Conservation (phyloP, 164 flowering plant species). For the Malania oleifera region DNA sequence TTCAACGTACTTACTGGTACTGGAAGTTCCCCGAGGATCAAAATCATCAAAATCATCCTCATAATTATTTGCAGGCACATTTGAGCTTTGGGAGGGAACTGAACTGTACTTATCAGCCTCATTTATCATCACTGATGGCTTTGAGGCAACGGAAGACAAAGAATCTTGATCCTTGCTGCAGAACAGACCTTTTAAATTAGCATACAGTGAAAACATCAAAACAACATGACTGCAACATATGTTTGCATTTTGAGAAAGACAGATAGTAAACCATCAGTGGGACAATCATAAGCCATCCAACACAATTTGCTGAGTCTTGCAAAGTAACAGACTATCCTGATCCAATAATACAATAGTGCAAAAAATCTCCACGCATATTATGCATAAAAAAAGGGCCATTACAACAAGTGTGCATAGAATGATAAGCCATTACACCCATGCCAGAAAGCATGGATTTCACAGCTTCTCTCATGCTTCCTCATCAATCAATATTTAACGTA, state of each 20-base stretch:
- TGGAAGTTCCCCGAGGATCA: constrained; percentile 88
- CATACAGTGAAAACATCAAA: background rate
- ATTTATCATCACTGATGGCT: constrained; percentile 25
- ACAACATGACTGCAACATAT: background rate
- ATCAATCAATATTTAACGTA: background rate
- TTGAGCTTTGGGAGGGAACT: constrained; percentile 40
- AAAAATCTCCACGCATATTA: background rate
- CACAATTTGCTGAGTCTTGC: too few relatives aligned
- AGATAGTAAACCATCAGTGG: too few relatives aligned
- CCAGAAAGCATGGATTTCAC: background rate
- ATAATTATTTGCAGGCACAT: constrained; percentile 32
- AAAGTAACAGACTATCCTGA: too few relatives aligned
- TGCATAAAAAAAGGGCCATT: background rate
- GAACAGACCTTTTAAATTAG: constrained; percentile 8
- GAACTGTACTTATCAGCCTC: constrained; percentile 32
- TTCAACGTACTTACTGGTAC: constrained; percentile 45
- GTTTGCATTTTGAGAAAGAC: too few relatives aligned
- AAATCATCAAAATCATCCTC: constrained; percentile 94
- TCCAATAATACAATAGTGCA: too few relatives aligned
- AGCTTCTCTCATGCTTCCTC: background rate
- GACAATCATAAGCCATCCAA: too few relatives aligned
- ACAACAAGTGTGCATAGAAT: background rate
- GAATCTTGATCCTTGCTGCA: constrained; percentile 44
- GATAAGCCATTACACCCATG: background rate
- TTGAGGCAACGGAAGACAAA: constrained; percentile 29